Base-by-base conservation (phyloP, 2,329 filamentous ascomycete genomes). In the Alternaria burnsii region DNA sequence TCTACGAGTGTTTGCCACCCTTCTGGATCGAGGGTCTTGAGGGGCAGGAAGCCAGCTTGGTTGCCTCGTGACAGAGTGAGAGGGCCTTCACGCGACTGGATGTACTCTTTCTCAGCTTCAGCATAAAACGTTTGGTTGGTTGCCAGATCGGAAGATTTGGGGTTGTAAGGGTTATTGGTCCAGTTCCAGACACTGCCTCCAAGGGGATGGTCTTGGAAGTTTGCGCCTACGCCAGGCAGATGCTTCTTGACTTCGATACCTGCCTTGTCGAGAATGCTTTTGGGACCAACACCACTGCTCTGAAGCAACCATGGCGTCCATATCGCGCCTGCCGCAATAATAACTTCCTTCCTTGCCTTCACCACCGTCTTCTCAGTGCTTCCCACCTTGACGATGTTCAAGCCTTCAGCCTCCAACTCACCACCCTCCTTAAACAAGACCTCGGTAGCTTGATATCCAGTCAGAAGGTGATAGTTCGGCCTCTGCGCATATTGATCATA, bases 31-130 rank as follows among this genome's bases (percentile, higher is more conserved):
- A 90, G 69, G 65, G 87, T 86, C 12, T 78, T 75, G 59, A 85
- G 90, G 53, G 90, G 79, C 9, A 88, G 87, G 51, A 84, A 82
- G 0, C 85, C 83, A 67, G 44, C 44, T 2, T 48, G 44, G 8
- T 22, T 48, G 3, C 44, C 28, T n/a, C 44, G 44, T 2, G 44
- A 48, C 6, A 32, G 14, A 3, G 44, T 34, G 1, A 48, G 44
- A 34, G 44, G 44, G 5, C 44, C 28, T 34, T 10, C 44, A 7
- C 28, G 44, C 8, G 44, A 22, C 3, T 48, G 44, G 0, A 10
- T 34, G 1, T 48, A 34, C 44, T 48, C 28, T 16, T 48, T 48
- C 44, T 48, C 44, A 0, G 44, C 44, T 48, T 48, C 44, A 11
- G 44, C 28, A 4, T 48, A 48, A 4, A 48, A 22, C 12, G 28